Percentiles rank a stretch among this genome's conserved stretches.
These are phyloP conservation scores for Byssochlamys sp. DNA, from an alignment of 2,329 filamentous ascomycete genomes.

Conservation along the genomic window DNA sequence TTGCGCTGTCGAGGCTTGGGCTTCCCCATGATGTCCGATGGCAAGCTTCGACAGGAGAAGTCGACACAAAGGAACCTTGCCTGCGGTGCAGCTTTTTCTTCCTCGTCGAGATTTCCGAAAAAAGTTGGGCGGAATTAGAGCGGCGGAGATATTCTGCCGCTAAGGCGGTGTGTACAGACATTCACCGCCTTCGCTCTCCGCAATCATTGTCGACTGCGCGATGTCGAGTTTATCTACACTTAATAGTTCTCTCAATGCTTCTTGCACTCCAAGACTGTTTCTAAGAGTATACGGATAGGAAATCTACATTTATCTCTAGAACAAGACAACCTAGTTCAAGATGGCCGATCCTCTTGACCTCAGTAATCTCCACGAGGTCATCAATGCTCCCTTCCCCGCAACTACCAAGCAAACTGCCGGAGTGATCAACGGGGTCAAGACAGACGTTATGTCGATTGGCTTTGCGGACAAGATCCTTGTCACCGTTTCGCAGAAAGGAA, in stretches of 20 bases:
- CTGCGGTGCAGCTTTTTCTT: background rate
- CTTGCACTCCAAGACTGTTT: background rate
- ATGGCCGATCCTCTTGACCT: slow-evolving; percentile 20
- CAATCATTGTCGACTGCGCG: background rate
- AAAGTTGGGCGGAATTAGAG: slow-evolving; percentile 9
- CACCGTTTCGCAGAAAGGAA: slow-evolving; percentile 76
- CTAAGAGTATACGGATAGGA: background rate
- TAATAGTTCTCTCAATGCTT: background rate
- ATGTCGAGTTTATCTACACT: background rate
- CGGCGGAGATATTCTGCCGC: slow-evolving; percentile 17
- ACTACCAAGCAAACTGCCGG: slow-evolving; percentile 51
- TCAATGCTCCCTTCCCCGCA: slow-evolving; percentile 57
- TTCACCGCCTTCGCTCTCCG: slow-evolving; percentile 16
- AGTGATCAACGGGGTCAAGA: slow-evolving; percentile 57
- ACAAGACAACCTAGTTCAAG: background rate
- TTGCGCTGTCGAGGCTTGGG: slow-evolving; percentile 51
- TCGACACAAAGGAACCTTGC: background rate
- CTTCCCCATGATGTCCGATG: slow-evolving; percentile 30
- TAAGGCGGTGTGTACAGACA: slow-evolving; percentile 3
- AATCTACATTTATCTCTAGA: background rate
- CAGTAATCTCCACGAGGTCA: slow-evolving; percentile 30
- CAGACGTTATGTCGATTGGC: slow-evolving; percentile 60
- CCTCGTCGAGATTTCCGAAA: slow-evolving; percentile 8
- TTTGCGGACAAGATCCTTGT: slow-evolving; percentile 88
- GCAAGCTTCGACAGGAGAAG: slow-evolving; percentile 6